These are phyloP conservation scores for Ustilago trichophora DNA, from an alignment of 1,284 basidiomycete genomes.

Conservation along the genomic window DNA sequence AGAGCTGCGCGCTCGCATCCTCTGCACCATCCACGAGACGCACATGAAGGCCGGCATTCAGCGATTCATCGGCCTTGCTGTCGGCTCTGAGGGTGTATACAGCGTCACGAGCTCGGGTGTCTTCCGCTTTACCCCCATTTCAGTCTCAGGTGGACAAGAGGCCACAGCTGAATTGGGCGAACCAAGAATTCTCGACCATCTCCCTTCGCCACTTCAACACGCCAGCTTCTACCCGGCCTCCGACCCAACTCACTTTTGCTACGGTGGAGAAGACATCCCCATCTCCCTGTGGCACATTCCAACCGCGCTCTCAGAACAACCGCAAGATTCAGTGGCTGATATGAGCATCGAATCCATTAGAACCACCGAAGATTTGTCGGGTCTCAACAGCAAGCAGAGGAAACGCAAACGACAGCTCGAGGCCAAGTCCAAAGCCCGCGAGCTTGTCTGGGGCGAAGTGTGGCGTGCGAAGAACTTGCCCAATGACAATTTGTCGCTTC, in stretches of 20 bases:
- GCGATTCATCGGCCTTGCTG: slow-evolving; percentile 52
- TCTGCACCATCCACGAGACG: slow-evolving; percentile 39
- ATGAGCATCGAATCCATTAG: slow-evolving; percentile 28
- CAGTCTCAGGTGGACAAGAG: neutral
- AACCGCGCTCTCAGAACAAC: slow-evolving; percentile 31
- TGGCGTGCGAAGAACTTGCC: slow-evolving; percentile 60
- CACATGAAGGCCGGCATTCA: slow-evolving; percentile 56
- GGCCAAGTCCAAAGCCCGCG: slow-evolving; percentile 44
- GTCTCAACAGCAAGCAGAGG: slow-evolving; percentile 40
- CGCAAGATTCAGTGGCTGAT: slow-evolving; percentile 15
- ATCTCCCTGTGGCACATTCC: slow-evolving; percentile 53
- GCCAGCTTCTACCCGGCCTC: slow-evolving; percentile 41
- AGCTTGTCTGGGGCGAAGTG: slow-evolving; percentile 53
- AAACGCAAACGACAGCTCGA: slow-evolving; percentile 57
- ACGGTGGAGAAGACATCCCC: slow-evolving; percentile 56
- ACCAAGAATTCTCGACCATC: slow-evolving; percentile 14
- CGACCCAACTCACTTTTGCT: slow-evolving; percentile 52
- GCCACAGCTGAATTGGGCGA: slow-evolving; percentile 4
- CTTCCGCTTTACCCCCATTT: slow-evolving; percentile 41
- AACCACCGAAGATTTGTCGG: slow-evolving; percentile 16
- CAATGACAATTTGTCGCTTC: slow-evolving; percentile 53
- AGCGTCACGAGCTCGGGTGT: slow-evolving; percentile 47
- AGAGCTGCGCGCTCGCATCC: slow-evolving; percentile 22
- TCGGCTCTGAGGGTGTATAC: slow-evolving; percentile 41
- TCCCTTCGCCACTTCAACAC: slow-evolving; percentile 51